phyloP scores from a whole-genome alignment of 2,329 filamentous ascomycete species.

The Elsinoe batatas region DNA sequence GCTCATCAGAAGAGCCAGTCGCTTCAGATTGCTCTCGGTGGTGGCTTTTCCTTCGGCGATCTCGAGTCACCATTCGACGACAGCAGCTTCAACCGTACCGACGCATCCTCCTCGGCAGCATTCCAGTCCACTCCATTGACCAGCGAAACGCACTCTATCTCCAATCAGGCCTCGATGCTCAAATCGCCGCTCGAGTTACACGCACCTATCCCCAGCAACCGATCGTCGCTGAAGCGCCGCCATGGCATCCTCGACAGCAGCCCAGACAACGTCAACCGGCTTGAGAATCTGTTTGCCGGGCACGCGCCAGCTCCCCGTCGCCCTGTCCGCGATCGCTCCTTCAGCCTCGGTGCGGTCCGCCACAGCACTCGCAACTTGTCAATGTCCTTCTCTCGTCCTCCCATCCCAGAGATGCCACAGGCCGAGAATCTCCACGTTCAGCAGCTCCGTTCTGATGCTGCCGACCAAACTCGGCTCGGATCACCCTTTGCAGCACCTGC shows the following conservation, averaged over 20 bases:
- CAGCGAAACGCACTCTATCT: conserved; percentile 9
- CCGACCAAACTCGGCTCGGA: conserved; percentile 31
- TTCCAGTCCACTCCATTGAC: not conserved
- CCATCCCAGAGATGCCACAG: conserved; percentile 13
- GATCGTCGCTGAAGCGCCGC: conserved; percentile 47
- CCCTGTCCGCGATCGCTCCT: conserved; percentile 51
- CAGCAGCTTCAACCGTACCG: conserved; percentile 8
- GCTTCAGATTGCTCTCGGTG: conserved; percentile 37
- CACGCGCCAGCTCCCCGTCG: conserved; percentile 43
- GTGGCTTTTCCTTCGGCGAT: conserved; percentile 12
- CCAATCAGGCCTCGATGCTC: conserved; percentile 24
- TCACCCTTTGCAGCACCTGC: conserved; percentile 37
- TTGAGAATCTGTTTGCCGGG: conserved; percentile 38
- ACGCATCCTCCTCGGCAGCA: conserved; percentile 9
- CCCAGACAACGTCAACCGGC: conserved; percentile 32
- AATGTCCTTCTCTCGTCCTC: conserved; percentile 44
- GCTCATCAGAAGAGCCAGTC: conserved; percentile 44
- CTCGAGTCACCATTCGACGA: conserved; percentile 38
- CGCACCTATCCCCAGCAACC: conserved; percentile 40
- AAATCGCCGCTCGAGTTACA: conserved; percentile 48
- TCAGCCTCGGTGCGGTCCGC: conserved; percentile 49
- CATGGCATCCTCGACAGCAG: conserved; percentile 43
- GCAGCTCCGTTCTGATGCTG: not conserved
- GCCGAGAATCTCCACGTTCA: not conserved
- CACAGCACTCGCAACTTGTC: conserved; percentile 42